A percentile compares a stretch with the other conserved stretches of the same genome.
Conservation (phyloP, 768 basidiomycete genomes). For the Calocybe gangraenosa region DNA sequence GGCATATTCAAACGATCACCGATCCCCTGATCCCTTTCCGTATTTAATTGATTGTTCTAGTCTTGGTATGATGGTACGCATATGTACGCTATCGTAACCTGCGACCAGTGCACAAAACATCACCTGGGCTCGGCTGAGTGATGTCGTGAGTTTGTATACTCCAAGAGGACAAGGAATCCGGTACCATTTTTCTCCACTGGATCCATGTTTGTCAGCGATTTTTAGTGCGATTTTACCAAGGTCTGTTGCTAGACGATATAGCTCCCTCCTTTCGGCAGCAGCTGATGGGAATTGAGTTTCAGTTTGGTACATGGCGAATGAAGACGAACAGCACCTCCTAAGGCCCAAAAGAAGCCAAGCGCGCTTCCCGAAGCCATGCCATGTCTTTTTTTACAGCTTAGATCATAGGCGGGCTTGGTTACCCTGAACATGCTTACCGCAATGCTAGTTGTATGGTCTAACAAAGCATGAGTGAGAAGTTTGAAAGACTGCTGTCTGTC, state of each 20-base stretch:
- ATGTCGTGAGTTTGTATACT: constrained; percentile 5
- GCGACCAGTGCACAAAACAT: constrained; percentile 61
- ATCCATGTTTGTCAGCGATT: constrained; percentile 64
- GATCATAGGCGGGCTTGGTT: no score
- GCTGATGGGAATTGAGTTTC: constrained; percentile 26
- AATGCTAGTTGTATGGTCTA: constrained; percentile 61
- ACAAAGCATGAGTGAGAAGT: background rate
- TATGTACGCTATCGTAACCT: constrained; percentile 62
- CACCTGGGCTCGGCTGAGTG: constrained; percentile 52
- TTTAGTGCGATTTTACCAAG: constrained; percentile 62
- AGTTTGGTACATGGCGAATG: background rate
- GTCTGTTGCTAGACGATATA: constrained; percentile 66
- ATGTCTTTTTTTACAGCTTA: constrained; percentile 33
- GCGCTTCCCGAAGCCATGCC: constrained; percentile 70
- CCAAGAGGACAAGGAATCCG: background rate
- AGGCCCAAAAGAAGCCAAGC: constrained; percentile 69
- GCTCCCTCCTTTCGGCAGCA: constrained; percentile 56
- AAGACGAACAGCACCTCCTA: constrained; percentile 40
- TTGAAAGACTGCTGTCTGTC: constrained; percentile 3
- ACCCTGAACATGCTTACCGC: constrained; percentile 37
- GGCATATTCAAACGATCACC: constrained; percentile 28
- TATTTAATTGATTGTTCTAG: constrained; percentile 62
- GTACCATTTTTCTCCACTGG: constrained; percentile 64
- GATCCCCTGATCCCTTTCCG: constrained; percentile 64
- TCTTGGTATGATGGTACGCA: constrained; percentile 56